Evolutionary conservation across 1,139 yeast species (phyloP), one percentile per base, ranked within the genome.

Genomic region (Saccharomyces uvarum): DNA sequence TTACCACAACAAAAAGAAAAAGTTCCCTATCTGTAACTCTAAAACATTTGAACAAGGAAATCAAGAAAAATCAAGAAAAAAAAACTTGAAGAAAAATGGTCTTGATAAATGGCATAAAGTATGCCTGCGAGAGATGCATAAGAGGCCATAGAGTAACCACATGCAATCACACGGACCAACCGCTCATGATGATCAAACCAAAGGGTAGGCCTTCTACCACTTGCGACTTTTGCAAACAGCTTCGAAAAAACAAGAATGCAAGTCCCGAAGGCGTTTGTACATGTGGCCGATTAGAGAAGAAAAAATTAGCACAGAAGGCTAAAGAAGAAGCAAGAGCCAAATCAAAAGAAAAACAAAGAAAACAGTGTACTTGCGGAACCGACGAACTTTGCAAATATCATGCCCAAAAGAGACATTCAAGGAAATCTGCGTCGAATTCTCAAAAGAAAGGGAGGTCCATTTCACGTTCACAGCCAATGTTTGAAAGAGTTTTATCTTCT

Each of bases 141-240:
- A 79, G 99, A 60, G 99, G 99, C 52, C 98, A 93, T 68, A 77
- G 98, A 55, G 98, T 91, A 46, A 87, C 97, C 2, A 83, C 96
- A 4, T 93, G 99, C 71, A 84, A 86, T 53, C 99, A 93, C 69
- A 84, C 93, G 0, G 96, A 93, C 63, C 89, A 87, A 67, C 96
- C 95, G 2, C 74, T 93, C 61, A 85, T 88, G 67, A 86, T 86
- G 88, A 91, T 93, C 70, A 91, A 91, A 69, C 97, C 96, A 11
- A 93, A 91, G 69, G 99, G 99, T 3, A 77, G 99, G 54, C 99
- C 99, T 1, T 83, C 96, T 0, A 84, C 96, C 2, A 97, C 90
- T 68, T 91, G 98, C 65, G 77, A 79, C 48, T 96, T 88, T 67
- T 91, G 98, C 68, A 83, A 93, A 57, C 93, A 86, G 56, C 82